These are phyloP conservation scores for Heritiera littoralis DNA, from an alignment of 345 rosid species.

Conservation along the genomic window DNA sequence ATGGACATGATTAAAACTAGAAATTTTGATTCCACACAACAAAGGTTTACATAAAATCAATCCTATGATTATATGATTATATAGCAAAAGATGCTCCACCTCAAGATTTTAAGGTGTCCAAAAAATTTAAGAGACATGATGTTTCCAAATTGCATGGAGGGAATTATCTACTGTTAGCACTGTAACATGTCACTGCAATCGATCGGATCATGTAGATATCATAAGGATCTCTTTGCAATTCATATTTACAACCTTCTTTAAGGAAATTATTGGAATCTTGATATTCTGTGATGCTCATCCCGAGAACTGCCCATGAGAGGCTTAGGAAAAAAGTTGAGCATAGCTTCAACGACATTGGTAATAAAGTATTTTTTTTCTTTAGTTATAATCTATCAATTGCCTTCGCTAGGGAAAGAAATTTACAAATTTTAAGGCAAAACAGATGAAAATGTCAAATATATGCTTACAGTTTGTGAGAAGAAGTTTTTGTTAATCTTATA, in stretches of 20 bases:
- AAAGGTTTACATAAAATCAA: background rate
- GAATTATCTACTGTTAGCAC: background rate
- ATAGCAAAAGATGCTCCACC: background rate
- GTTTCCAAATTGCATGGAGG: background rate
- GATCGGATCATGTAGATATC: too few relatives aligned
- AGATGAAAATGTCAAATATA: slow-evolving; percentile 6
- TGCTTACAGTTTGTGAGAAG: background rate
- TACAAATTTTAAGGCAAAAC: background rate
- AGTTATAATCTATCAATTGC: background rate
- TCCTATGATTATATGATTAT: background rate
- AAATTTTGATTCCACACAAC: background rate
- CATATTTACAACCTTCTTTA: background rate
- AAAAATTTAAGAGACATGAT: background rate
- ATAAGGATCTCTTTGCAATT: background rate
- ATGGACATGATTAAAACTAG: background rate
- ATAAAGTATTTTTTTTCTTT: background rate
- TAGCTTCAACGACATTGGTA: background rate
- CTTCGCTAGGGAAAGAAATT: background rate
- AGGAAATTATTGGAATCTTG: background rate
- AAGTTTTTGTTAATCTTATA: background rate
- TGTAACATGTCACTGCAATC: background rate
- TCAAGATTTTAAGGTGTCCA: background rate
- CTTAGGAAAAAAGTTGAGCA: background rate
- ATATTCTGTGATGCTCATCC: background rate
- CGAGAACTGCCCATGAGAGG: background rate